Percentiles rank a stretch among this genome's conserved stretches.
Evolutionary conservation across 164 flowering plant genomes (phyloP).

Genomic region (Chloranthus sessilifolius): DNA sequence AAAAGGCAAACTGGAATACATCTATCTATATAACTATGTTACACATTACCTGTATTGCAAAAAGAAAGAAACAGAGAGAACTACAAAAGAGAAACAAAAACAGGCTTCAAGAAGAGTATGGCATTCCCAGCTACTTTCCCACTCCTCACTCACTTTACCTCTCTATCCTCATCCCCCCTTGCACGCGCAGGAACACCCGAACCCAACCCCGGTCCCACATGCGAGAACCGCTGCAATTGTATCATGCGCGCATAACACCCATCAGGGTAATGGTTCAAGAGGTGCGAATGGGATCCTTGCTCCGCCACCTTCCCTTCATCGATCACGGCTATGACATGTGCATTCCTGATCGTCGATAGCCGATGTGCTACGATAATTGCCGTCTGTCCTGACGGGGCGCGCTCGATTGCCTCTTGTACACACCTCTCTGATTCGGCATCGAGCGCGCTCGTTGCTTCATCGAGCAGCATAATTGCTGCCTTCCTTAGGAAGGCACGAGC

Average conservation of each 20-base stretch:
- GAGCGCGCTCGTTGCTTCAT: conserved; percentile 97
- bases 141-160: conserved; percentile 9
- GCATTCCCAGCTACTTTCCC: not conserved
- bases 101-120: too few species aligned
- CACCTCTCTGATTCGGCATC: conserved; percentile 92
- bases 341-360: conserved; percentile 78
- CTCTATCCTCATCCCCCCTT: conserved; percentile 33
- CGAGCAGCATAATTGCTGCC: conserved; percentile 75
- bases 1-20: too few species aligned
- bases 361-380: conserved; percentile 89
- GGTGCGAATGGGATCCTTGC: conserved; percentile 88
- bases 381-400: conserved; percentile 72
- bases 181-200: conserved; percentile 37
- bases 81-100: too few species aligned
- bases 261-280: conserved; percentile 75
- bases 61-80: too few species aligned
- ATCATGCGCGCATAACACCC: conserved; percentile 91
- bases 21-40: too few species aligned
- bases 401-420: conserved; percentile 79
- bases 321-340: conserved; percentile 82
- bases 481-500: conserved; percentile 78
- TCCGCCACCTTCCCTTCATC: conserved; percentile 96
- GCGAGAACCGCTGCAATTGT: conserved; percentile 78
- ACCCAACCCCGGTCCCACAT: conserved; percentile 42
- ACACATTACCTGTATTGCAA: too few species aligned